These are phyloP conservation scores for Gonapodya prolifera DNA, from an alignment of 192 early-diverging fungal genomes.

Conservation along the genomic window DNA sequence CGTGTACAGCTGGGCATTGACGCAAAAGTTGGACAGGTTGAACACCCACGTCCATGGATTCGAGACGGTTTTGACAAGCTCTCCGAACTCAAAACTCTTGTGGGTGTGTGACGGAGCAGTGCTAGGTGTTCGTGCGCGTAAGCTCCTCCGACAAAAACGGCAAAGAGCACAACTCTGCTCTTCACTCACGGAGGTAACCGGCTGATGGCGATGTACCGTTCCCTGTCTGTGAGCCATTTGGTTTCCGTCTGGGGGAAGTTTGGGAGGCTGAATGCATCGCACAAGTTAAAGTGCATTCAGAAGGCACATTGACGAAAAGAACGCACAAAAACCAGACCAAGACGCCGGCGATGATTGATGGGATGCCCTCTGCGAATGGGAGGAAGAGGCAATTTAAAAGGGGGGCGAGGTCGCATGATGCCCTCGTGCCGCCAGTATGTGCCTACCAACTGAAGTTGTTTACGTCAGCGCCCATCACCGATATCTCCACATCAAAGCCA, in stretches of 20 bases:
- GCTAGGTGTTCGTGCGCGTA: not conserved
- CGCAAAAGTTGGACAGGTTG: not conserved
- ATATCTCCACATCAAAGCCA: not conserved
- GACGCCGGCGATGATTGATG: not conserved
- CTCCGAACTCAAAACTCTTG: not conserved
- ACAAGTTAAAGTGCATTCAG: too few species aligned
- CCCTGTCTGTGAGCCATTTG: not conserved
- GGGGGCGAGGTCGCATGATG: too few species aligned
- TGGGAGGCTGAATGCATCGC: not conserved
- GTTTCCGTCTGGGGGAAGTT: not conserved
- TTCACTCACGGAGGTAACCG: not conserved
- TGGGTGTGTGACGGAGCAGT: not conserved
- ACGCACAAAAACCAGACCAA: not conserved
- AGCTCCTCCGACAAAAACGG: not conserved
- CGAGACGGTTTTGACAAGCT: not conserved
- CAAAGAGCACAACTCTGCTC: not conserved
- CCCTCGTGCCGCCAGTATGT: too few species aligned
- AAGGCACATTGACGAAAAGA: too few species aligned
- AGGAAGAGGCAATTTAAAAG: not conserved
- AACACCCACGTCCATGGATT: not conserved
- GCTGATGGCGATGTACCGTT: not conserved
- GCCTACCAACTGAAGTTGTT: not conserved
- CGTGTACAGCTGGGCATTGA: not conserved
- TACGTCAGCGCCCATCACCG: not conserved
- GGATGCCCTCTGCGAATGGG: constrained; percentile 7